Evolutionary conservation across 2,329 filamentous ascomycete genomes (phyloP).

Genomic region (Helicocarpus griseus): DNA sequence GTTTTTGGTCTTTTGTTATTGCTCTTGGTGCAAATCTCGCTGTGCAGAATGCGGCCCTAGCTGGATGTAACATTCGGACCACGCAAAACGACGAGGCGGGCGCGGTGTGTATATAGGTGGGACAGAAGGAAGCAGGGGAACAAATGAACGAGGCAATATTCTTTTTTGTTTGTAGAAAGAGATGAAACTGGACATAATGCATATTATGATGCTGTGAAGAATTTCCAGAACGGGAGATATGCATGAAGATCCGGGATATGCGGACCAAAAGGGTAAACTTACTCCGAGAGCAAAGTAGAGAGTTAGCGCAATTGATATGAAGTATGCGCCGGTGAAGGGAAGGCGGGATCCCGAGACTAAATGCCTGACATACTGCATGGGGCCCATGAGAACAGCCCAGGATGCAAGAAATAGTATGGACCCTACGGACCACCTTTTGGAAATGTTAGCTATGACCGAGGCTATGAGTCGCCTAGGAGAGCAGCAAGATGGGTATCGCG

Average conservation of each 20-base stretch:
- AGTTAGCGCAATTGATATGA: conserved; percentile 82
- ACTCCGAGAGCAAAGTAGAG: conserved; percentile 89
- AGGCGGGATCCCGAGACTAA: conserved; percentile 73
- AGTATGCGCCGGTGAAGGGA: conserved; percentile 90
- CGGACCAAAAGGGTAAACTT: conserved; percentile 38
- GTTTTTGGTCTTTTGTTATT: background rate
- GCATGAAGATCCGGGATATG: conserved; percentile 9
- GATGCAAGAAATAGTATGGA: conserved; percentile 83
- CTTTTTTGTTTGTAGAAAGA: conserved; percentile 6
- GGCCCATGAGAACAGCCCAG: conserved; percentile 92
- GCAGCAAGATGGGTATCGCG: background rate
- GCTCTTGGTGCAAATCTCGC: background rate
- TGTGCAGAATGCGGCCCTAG: background rate
- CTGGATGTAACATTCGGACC: background rate
- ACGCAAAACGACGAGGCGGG: background rate
- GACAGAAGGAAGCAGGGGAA: background rate
- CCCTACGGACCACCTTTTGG: conserved; percentile 79
- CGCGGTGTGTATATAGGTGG: background rate
- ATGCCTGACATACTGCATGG: conserved; percentile 71
- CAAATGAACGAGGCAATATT: background rate
- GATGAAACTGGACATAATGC: conserved; percentile 7
- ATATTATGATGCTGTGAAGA: background rate
- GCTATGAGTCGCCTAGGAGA: background rate
- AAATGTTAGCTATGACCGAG: conserved; percentile 12
- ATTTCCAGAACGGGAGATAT: background rate